These are phyloP conservation scores for Penicillium sp. DNA, from an alignment of 2,329 filamentous ascomycete genomes.

Conservation along the genomic window DNA sequence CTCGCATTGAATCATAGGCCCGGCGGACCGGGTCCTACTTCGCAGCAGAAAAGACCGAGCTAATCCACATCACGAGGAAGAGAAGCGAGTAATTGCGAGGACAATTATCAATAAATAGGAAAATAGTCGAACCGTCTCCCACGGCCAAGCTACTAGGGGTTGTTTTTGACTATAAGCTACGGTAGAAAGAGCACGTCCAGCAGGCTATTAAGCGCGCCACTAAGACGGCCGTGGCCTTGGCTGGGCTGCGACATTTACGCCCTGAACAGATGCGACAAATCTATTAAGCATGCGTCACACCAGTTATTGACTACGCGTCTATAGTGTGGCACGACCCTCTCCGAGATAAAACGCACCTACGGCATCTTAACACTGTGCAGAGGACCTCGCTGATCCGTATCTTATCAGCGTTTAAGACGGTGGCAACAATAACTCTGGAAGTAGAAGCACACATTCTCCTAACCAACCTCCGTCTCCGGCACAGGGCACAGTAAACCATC, in stretches of 20 bases:
- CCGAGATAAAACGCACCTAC: constrained; percentile 24
- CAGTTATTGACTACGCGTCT: constrained; percentile 35
- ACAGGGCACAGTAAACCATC: constrained; percentile 24
- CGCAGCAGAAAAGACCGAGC: constrained; percentile 37
- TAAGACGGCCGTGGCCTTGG: constrained; percentile 23
- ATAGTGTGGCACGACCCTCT: constrained; percentile 34
- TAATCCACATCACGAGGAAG: constrained; percentile 38
- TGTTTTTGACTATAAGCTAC: constrained; percentile 33
- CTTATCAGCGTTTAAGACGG: constrained; percentile 32
- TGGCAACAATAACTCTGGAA: constrained; percentile 30
- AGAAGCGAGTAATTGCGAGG: neutral
- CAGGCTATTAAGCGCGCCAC: constrained; percentile 32
- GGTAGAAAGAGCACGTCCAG: constrained; percentile 31
- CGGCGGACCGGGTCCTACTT: constrained; percentile 36
- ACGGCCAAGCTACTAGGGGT: constrained; percentile 31
- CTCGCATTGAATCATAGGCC: constrained; percentile 36
- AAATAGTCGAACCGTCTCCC: neutral
- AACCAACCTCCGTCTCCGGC: constrained; percentile 24
- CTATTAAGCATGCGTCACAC: constrained; percentile 34
- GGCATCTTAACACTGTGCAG: constrained; percentile 24
- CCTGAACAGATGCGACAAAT: constrained; percentile 35
- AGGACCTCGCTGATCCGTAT: constrained; percentile 27
- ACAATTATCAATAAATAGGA: neutral
- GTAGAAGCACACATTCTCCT: constrained; percentile 32
- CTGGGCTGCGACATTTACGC: constrained; percentile 28